Evolutionary conservation across 805 yeast genomes (phyloP).

Genomic region (Diddensiella caesifluorescens): DNA sequence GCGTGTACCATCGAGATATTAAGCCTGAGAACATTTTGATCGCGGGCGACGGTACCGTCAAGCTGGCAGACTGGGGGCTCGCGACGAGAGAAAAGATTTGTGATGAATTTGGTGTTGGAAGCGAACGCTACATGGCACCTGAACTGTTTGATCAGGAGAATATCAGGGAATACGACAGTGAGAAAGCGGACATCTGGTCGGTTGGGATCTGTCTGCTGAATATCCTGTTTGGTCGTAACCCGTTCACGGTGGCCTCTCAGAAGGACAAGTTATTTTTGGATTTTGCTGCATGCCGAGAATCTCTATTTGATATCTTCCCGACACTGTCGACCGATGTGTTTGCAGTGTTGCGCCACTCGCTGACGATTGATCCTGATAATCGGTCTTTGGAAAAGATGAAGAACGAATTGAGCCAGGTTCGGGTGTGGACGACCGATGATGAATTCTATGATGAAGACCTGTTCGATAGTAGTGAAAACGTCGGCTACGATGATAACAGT

Average conservation of each 20-base stretch:
- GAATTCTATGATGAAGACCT: conserved; percentile 46
- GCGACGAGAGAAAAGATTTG: conserved; percentile 60
- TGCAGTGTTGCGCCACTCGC: conserved; percentile 68
- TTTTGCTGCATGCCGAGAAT: conserved; percentile 82
- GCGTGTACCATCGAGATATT: conserved; percentile 89
- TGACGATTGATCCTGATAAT: conserved; percentile 83
- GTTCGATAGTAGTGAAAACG: conserved; percentile 34
- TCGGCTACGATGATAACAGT: conserved; percentile 7
- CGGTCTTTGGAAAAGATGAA: conserved; percentile 62
- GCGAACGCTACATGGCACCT: conserved; percentile 93
- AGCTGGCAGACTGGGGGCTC: conserved; percentile 84
- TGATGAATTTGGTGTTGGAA: conserved; percentile 78
- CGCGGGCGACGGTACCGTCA: conserved; percentile 49
- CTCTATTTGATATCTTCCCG: conserved; percentile 86
- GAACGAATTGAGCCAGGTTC: conserved; percentile 52
- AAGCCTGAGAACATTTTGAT: conserved; percentile 92
- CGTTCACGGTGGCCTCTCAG: conserved; percentile 75
- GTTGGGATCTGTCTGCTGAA: conserved; percentile 78
- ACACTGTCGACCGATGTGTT: conserved; percentile 82
- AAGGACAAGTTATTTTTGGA: conserved; percentile 78
- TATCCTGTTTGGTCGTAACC: conserved; percentile 81
- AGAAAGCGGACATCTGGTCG: conserved; percentile 85
- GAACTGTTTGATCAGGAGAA: conserved; percentile 63
- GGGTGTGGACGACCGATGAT: conserved; percentile 78
- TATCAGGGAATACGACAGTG: conserved; percentile 56